These are phyloP conservation scores for Rhazya stricta DNA, from an alignment of 257 asterid genomes.

Conservation along the genomic window DNA sequence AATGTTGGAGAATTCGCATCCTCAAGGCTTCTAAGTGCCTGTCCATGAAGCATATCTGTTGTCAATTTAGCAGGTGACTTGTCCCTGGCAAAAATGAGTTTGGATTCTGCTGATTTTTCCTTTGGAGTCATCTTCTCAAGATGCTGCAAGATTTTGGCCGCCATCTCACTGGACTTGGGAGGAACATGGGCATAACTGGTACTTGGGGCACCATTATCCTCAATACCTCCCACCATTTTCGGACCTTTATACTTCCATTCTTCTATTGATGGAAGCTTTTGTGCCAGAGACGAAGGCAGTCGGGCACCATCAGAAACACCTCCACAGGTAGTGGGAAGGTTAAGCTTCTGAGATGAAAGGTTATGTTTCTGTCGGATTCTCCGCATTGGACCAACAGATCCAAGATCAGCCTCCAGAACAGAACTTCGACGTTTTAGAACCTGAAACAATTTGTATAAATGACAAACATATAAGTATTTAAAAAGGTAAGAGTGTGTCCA, in stretches of 20 bases:
- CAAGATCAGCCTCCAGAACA: slow-evolving; percentile 64
- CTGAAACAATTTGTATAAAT: slow-evolving; percentile 34
- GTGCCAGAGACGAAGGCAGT: slow-evolving; percentile 22
- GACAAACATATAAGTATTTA: slow-evolving; percentile 6
- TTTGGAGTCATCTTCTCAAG: slow-evolving; percentile 70
- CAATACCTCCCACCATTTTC: slow-evolving; percentile 38
- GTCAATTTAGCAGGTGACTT: slow-evolving; percentile 45
- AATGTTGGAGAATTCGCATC: slow-evolving; percentile 47
- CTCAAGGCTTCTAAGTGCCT: slow-evolving; percentile 58
- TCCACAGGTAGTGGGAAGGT: slow-evolving; percentile 31
- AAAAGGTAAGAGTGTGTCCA: neutral
- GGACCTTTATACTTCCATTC: slow-evolving; percentile 26
- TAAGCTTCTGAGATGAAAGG: slow-evolving; percentile 36
- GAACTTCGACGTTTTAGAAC: slow-evolving; percentile 75
- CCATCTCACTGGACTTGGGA: slow-evolving; percentile 63
- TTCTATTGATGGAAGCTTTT: slow-evolving; percentile 30
- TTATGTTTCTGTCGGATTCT: slow-evolving; percentile 73
- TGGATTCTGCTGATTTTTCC: slow-evolving; percentile 56
- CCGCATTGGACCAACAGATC: slow-evolving; percentile 70
- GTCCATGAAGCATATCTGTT: slow-evolving; percentile 49
- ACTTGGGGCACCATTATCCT: slow-evolving; percentile 37
- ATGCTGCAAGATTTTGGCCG: slow-evolving; percentile 75
- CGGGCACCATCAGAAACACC: slow-evolving; percentile 35
- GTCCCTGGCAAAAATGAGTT: slow-evolving; percentile 38
- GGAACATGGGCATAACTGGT: slow-evolving; percentile 53